A percentile compares a stretch with the other conserved stretches of the same genome.
phyloP scores from a whole-genome alignment of 148 eudicot genomes.

The Cornus florida region DNA sequence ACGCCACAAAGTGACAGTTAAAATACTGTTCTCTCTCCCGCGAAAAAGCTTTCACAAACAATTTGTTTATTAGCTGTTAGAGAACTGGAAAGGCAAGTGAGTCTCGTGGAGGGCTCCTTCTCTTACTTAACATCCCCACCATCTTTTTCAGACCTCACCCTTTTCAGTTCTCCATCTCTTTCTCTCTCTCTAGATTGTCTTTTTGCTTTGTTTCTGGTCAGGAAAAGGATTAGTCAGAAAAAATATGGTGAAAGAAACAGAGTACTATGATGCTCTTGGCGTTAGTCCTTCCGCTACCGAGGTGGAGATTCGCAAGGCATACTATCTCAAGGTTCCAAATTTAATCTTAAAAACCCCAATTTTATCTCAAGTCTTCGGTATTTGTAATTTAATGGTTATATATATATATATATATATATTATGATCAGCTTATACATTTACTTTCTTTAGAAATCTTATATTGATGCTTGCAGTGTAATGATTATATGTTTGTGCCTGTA shows the following conservation, averaged over 20 bases:
- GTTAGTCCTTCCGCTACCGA: conserved; percentile 72
- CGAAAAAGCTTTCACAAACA: conserved; percentile 48
- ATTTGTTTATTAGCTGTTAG: conserved; percentile 33
- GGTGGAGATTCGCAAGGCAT: conserved; percentile 87
- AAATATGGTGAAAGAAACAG: conserved; percentile 77
- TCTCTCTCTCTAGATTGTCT: conserved; percentile 2
- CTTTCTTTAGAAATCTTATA: too few relatives aligned
- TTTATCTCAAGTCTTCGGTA: too few relatives aligned
- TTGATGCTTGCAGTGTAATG: too few relatives aligned
- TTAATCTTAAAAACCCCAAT: too few relatives aligned
- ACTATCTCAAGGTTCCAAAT: conserved; percentile 67
- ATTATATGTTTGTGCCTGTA: too few relatives aligned
- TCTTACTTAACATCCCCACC: conserved; percentile 10
- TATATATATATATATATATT: too few relatives aligned
- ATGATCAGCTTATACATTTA: too few relatives aligned
- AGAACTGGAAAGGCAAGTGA: conserved; percentile 62
- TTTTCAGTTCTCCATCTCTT: not conserved
- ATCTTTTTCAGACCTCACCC: not conserved
- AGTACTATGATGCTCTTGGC: conserved; percentile 80
- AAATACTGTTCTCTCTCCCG: conserved; percentile 71
- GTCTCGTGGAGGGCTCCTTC: conserved; percentile 39
- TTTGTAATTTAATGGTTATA: too few relatives aligned
- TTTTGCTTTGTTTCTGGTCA: not conserved
- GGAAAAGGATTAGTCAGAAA: not conserved
- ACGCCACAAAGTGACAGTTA: conserved; percentile 53